Conservation (phyloP, 768 basidiomycete species). For the Lactarius psammicola region DNA sequence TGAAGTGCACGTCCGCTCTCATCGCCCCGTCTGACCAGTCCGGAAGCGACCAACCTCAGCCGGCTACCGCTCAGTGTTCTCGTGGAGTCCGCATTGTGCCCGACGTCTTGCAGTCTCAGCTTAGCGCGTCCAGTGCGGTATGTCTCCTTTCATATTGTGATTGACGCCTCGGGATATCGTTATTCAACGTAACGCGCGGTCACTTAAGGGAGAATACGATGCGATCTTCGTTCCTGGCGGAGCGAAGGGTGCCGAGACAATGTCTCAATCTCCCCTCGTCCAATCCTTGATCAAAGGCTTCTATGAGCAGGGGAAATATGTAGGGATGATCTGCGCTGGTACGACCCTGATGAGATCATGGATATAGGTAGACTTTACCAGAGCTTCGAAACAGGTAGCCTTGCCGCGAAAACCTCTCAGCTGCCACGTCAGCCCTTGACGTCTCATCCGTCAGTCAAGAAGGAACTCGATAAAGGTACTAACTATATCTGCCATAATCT, state of each 20-base stretch:
- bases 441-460: slow-evolving; percentile 73
- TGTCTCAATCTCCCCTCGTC: slow-evolving; percentile 56
- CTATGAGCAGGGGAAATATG: slow-evolving; percentile 51
- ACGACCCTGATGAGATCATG: slow-evolving; percentile 25
- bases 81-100: slow-evolving; percentile 26
- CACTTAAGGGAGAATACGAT: slow-evolving; percentile 58
- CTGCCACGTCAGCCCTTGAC: slow-evolving; percentile 66
- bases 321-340: slow-evolving; percentile 89
- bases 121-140: slow-evolving; percentile 14
- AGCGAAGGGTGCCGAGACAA: slow-evolving; percentile 71
- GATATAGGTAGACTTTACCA: not conserved
- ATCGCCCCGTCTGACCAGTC: slow-evolving; percentile 36
- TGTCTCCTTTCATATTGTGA: no score
- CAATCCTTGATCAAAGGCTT: slow-evolving; percentile 63
- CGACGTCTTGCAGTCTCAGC: slow-evolving; percentile 13
- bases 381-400: not conserved
- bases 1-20: slow-evolving; percentile 64
- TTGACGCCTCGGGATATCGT: not conserved
- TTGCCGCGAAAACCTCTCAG: slow-evolving; percentile 61
- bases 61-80: slow-evolving; percentile 12
- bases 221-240: slow-evolving; percentile 76
- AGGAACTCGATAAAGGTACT: slow-evolving; percentile 58
- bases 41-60: not conserved
- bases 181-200: not conserved
- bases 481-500: not conserved